Base-by-base conservation (phyloP, 106 monocot species). In the Acanthochlamys bracteata region DNA sequence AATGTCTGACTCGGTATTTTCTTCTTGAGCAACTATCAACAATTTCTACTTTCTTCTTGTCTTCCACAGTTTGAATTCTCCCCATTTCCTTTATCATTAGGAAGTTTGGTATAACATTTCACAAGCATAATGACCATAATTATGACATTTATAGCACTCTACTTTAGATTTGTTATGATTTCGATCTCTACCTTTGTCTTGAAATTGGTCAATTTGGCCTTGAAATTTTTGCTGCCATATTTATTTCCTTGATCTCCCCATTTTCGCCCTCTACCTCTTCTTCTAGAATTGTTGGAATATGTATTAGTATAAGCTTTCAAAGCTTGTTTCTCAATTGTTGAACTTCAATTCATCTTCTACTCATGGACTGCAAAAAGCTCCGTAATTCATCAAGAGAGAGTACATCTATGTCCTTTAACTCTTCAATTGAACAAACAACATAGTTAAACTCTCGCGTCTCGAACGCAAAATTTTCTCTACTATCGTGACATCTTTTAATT, bases 291-390 rank as follows among this genome's bases (percentile, higher is more conserved):
- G 33, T 33, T 33, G 33, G 59, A 57, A 57, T 56, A 24, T 65
- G 22, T 57, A 46, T 26, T 24, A 20, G 72, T 73, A 57, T 64
- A 65, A 57, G 55, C 42, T 60, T 66, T 73, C 25, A 64, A 65
- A 57, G 55, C 25, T 66, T 66, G 47, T 19, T 73, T 57, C 51
- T 66, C 59, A 62, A 22, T 71, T 39, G 53, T 71, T 71, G 71
- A 71, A 61, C 61, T 71, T 61, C 71, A 13, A 21, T 66, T 58
- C 65, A 73, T 65, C 17, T 61, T 61, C 39, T 61, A 13, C 19
- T 41, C 39, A 40, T 40, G 39, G 19, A 61, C 39, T 20, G n/a
- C n/a, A 61, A 61, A 14, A 39, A 61, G 39, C 12, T 61, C 33
- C 40, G 39, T 6, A 61, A 17, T 33, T 61, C 61, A 61, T 61